phyloP scores from a whole-genome alignment of 176 grass and related monocot genomes.

The Aegilops sharonensis region DNA sequence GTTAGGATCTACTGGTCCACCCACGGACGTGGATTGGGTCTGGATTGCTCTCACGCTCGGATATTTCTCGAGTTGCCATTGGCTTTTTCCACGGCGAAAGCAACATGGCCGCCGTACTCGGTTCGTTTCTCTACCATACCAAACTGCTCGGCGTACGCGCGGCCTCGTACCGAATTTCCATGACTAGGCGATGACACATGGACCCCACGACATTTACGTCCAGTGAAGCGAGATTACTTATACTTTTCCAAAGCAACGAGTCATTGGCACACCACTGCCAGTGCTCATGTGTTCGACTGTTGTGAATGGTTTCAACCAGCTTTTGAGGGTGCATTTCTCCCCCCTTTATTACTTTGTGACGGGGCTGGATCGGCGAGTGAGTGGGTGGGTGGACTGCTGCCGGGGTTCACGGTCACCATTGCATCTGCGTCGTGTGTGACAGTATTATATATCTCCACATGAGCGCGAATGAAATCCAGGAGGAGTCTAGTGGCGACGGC shows the following conservation, averaged over 20 bases:
- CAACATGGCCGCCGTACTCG: neutral
- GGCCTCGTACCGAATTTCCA: neutral
- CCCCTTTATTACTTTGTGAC: neutral
- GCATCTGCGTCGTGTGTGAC: neutral
- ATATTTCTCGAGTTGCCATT: constrained; percentile 16
- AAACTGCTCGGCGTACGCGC: neutral
- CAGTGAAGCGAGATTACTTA: neutral
- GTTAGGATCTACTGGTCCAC: neutral
- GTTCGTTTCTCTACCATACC: neutral
- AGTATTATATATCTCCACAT: neutral
- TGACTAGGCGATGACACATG: neutral
- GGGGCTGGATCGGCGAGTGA: neutral
- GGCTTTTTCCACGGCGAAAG: constrained; percentile 31
- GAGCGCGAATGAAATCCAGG: neutral
- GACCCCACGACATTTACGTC: neutral
- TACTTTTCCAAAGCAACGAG: neutral
- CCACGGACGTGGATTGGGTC: constrained; percentile 1
- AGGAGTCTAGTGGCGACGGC: constrained; percentile 13
- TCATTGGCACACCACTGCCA: neutral
- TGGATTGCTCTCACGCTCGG: neutral
- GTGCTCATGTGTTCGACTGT: neutral
- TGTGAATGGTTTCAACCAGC: constrained; percentile 7
- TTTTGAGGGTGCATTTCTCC: neutral
- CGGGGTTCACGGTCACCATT: constrained; percentile 13
- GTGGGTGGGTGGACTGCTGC: constrained; percentile 36